Evolutionary conservation across 768 basidiomycete species (phyloP).

Genomic region (Leccinum uliginosum): DNA sequence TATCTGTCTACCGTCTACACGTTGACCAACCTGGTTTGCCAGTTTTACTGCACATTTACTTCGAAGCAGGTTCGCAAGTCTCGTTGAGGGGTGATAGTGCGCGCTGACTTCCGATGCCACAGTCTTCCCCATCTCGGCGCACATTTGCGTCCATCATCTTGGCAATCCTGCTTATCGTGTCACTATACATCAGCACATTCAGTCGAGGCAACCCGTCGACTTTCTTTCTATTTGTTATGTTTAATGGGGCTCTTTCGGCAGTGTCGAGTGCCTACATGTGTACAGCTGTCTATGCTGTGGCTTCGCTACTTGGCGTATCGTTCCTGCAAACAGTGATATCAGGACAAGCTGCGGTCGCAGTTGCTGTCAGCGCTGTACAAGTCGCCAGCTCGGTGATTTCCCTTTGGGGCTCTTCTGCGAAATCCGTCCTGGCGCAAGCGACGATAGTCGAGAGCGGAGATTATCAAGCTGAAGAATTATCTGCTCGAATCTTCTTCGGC

Average conservation of each 20-base stretch:
- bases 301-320: conserved; percentile 70
- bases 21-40: conserved; percentile 59
- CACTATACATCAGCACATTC: conserved; percentile 66
- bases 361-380: conserved; percentile 76
- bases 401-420: conserved; percentile 42
- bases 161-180: conserved; percentile 51
- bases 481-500: conserved; percentile 71
- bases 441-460: conserved; percentile 15
- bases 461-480: conserved; percentile 56
- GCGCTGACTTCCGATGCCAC: conserved; percentile 6
- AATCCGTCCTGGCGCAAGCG: conserved; percentile 17
- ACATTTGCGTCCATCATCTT: conserved; percentile 47
- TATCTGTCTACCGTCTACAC: conserved; percentile 64
- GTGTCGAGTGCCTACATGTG: conserved; percentile 73
- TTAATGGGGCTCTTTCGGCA: conserved; percentile 57
- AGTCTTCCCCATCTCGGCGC: conserved; percentile 61
- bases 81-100: neutral
- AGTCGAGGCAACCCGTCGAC: conserved; percentile 45
- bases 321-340: conserved; percentile 79
- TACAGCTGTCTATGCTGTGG: conserved; percentile 73
- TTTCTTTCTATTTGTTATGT: conserved; percentile 64
- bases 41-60: conserved; percentile 70
- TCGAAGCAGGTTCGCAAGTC: conserved; percentile 54
- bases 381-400: conserved; percentile 60
- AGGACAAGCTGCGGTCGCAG: conserved; percentile 82